Evolutionary conservation across 2,329 filamentous ascomycete species (phyloP), one percentile per base, ranked within the genome.

Genomic region (Fusarium multiceps): DNA sequence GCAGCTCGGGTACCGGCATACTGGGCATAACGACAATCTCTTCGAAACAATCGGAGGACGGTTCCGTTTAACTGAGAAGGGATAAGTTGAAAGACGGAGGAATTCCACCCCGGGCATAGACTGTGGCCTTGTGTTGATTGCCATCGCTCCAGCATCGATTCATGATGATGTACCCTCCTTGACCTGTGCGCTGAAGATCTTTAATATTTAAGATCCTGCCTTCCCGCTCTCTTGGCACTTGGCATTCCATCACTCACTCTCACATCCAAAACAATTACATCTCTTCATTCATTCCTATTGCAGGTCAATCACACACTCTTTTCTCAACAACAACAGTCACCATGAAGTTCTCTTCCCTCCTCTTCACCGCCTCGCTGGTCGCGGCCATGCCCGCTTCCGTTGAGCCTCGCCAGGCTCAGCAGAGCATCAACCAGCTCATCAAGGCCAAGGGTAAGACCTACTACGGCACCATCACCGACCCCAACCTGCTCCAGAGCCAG

Each of bases 371-470:
- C 60, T 63, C 58, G 60, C 60, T 63, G 60, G 60, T 63, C 60
- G 60, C 60, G 60, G 60, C 60, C 34, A 56, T 63, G 34, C 60
- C 60, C n/a, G 53, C 60, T 37, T 43, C 57, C 21, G 37, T 63
- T 23, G 58, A 63, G 60, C 58, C 60, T 16, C 60, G 60, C 11
- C 60, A 63, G 60, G 58, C 58, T 13, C 3, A 45, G 16, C n/a
- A 42, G 16, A 63, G 48, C 58, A 48, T 63, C 42, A 63, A 63
- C 58, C 41, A 63, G 48, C 21, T 63, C 21, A 63, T 90, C 80
- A 86, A 87, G 76, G 83, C 85, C 37, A 74, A 71, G 61, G 89
- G 89, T 66, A 92, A 92, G 81, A 82, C 86, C 69, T 92, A 92
- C 80, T 87, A 85, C 63, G 90, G 90, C 66, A 85, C 84, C 20